Percentiles rank a stretch among this genome's conserved stretches.
These are phyloP conservation scores for Didymella keratinophila DNA, from an alignment of 2,329 filamentous ascomycete genomes.

Conservation along the genomic window DNA sequence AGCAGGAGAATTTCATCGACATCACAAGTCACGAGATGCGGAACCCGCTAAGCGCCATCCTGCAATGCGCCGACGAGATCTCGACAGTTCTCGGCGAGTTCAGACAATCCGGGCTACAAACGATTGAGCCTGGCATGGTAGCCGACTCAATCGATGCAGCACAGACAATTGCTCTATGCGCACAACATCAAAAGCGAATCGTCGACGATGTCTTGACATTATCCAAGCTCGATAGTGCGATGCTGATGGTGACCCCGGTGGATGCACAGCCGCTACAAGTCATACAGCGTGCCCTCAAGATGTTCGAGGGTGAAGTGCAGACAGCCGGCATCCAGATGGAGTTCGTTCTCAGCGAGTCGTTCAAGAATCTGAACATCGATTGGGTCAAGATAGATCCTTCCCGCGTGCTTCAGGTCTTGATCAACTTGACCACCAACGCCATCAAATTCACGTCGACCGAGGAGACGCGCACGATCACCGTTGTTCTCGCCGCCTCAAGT, in stretches of 20 bases:
- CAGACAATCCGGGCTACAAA: conserved; percentile 58
- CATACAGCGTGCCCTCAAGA: conserved; percentile 73
- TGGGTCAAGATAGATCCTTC: conserved; percentile 79
- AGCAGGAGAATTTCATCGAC: conserved; percentile 84
- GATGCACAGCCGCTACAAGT: conserved; percentile 72
- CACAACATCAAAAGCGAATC: conserved; percentile 76
- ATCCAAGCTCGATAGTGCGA: conserved; percentile 73
- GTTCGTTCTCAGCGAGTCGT: conserved; percentile 70
- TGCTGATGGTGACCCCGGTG: conserved; percentile 75
- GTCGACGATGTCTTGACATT: conserved; percentile 59
- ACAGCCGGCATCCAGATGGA: conserved; percentile 72
- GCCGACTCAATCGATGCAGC: conserved; percentile 73
- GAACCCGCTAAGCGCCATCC: conserved; percentile 76
- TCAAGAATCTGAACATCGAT: conserved; percentile 64
- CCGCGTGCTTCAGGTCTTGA: conserved; percentile 77
- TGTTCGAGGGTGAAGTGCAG: conserved; percentile 79
- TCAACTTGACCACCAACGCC: conserved; percentile 81
- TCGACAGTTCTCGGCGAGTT: conserved; percentile 58
- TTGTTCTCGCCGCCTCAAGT: conserved; percentile 70
- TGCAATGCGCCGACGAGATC: conserved; percentile 81
- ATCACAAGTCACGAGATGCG: conserved; percentile 80
- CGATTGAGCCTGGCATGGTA: conserved; percentile 57
- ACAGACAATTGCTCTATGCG: conserved; percentile 79
- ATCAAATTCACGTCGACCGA: conserved; percentile 80
- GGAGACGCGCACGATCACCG: conserved; percentile 67